Percentiles rank a stretch among this genome's conserved stretches.
phyloP scores from a whole-genome alignment of 495 filamentous ascomycete species.

The Daldinia childiae region DNA sequence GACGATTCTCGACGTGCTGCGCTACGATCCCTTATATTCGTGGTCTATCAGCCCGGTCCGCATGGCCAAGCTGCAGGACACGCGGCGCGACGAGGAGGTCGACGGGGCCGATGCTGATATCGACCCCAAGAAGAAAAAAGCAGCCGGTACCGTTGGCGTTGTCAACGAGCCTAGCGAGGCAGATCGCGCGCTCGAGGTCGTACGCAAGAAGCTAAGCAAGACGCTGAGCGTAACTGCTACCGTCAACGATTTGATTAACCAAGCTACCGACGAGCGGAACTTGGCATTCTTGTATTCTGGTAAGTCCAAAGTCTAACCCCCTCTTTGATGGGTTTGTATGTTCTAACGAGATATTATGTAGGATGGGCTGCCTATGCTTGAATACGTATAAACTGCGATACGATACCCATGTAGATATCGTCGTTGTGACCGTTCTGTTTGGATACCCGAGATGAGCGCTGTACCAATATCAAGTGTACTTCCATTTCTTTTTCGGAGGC shows the following conservation, averaged over 20 bases:
- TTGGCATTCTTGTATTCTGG: constrained; percentile 90
- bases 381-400: constrained; percentile 5
- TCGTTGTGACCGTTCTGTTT: not conserved
- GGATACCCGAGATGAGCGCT: not conserved
- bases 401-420: constrained; percentile 29
- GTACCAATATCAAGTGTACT: constrained; percentile 3
- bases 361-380: constrained; percentile 42
- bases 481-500: not conserved
- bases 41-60: constrained; percentile 94
- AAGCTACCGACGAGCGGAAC: constrained; percentile 92
- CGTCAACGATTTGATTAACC: constrained; percentile 96
- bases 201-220: constrained; percentile 93
- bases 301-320: constrained; percentile 53
- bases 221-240: constrained; percentile 92
- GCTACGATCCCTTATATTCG: constrained; percentile 94
- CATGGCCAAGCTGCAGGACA: constrained; percentile 69
- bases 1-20: constrained; percentile 94
- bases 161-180: constrained; percentile 88
- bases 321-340: not conserved
- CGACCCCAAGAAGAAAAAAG: constrained; percentile 54
- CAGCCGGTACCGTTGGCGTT: constrained; percentile 50
- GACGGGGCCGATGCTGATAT: constrained; percentile 39
- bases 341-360: not conserved
- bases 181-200: constrained; percentile 88
- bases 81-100: constrained; percentile 50